Percentiles rank a stretch among this genome's conserved stretches.
phyloP scores from a whole-genome alignment of 805 yeast genomes.

The Naumovozyma dairenensis region DNA sequence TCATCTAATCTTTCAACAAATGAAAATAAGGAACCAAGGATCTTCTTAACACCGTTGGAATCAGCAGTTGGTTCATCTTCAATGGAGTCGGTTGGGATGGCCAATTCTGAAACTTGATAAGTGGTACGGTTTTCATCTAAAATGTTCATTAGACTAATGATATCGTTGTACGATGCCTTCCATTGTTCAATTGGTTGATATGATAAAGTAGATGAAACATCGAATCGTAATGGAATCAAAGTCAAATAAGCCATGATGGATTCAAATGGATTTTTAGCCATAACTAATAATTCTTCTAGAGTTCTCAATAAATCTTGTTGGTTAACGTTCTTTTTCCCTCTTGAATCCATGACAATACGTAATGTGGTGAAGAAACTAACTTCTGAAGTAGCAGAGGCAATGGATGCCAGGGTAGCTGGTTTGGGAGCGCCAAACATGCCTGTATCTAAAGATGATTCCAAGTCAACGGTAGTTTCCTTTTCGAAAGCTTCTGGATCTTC shows the following conservation, averaged over 20 bases:
- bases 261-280: constrained; percentile 58
- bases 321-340: constrained; percentile 94
- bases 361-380: constrained; percentile 61
- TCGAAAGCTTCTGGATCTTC: constrained; percentile 69
- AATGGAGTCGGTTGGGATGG: constrained; percentile 59
- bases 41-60: constrained; percentile 54
- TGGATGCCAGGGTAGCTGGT: constrained; percentile 24
- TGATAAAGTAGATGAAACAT: constrained; percentile 54
- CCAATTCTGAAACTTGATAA: constrained; percentile 70
- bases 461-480: constrained; percentile 34
- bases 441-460: constrained; percentile 20
- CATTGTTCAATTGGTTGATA: constrained; percentile 76
- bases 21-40: constrained; percentile 78
- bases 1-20: constrained; percentile 90
- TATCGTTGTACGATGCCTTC: constrained; percentile 58
- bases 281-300: constrained; percentile 51
- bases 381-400: constrained; percentile 28
- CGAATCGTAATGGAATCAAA: constrained; percentile 83
- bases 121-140: constrained; percentile 50
- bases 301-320: constrained; percentile 63
- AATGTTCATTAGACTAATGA: constrained; percentile 50
- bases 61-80: constrained; percentile 61
- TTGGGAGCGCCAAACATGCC: constrained; percentile 27
- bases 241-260: constrained; percentile 66
- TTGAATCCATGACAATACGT: constrained; percentile 67